phyloP scores from a whole-genome alignment of 305 asterid species.

The Stenogyne calaminthoides region DNA sequence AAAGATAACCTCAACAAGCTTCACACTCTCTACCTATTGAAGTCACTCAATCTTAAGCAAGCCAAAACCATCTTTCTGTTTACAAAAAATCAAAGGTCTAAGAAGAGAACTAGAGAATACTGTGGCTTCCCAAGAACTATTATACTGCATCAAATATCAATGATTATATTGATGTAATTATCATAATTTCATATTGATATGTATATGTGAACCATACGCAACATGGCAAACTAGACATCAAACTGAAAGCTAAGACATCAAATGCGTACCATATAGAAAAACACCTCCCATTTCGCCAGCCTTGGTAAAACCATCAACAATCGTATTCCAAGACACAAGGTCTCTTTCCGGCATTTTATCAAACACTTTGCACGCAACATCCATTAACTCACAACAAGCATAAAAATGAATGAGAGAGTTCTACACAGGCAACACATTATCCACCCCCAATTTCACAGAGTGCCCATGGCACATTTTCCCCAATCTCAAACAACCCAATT shows the following conservation, averaged over 20 bases:
- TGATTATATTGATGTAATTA: constrained; percentile 19
- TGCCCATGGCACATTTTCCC: no score
- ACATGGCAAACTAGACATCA: constrained; percentile 26
- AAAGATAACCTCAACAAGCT: background rate
- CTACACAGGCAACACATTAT: no score
- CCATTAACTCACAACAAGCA: no score
- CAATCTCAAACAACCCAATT: no score
- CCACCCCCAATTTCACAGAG: no score
- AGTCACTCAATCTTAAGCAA: background rate
- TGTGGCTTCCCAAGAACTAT: constrained; percentile 22
- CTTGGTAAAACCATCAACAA: no score
- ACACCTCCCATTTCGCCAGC: no score
- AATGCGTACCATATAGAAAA: constrained; percentile 81
- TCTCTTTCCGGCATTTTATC: no score
- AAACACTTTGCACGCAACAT: no score
- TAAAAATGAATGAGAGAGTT: no score
- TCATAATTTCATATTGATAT: constrained; percentile 14
- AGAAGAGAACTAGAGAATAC: constrained; percentile 7
- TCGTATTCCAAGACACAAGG: no score
- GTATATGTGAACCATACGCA: background rate
- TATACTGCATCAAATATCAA: constrained; percentile 6
- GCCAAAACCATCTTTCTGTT: background rate
- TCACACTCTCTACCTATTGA: background rate
- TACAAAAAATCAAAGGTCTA: constrained; percentile 15
- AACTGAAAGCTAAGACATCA: constrained; percentile 30